A percentile compares a stretch with the other conserved stretches of the same genome.
Evolutionary conservation across 768 basidiomycete genomes (phyloP).

Genomic region (Lactarius hatsudake): DNA sequence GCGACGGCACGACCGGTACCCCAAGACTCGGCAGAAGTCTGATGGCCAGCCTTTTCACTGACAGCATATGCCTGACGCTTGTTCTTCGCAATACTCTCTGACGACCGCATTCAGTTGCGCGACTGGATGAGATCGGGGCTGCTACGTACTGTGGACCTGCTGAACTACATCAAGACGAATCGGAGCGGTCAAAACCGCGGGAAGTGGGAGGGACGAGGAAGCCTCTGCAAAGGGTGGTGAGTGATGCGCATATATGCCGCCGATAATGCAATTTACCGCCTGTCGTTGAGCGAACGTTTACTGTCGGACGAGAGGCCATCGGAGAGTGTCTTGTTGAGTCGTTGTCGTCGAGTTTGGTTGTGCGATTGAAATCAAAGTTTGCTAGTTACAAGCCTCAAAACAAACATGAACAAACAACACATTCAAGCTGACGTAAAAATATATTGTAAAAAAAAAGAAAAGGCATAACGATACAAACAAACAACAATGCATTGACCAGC

Average conservation of each 20-base stretch:
- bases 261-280: constrained; percentile 52
- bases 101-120: constrained; percentile 5
- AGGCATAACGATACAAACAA: not conserved
- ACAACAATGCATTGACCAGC: not conserved
- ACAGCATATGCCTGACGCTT: constrained; percentile 96
- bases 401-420: constrained; percentile 10
- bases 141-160: constrained; percentile 95
- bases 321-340: constrained; percentile 15
- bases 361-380: constrained; percentile 26
- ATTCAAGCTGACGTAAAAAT: not conserved
- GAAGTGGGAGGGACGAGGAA: constrained; percentile 85
- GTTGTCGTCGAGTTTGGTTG: not conserved
- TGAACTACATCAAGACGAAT: constrained; percentile 98
- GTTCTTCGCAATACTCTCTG: constrained; percentile 98
- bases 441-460: not conserved
- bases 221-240: constrained; percentile 50
- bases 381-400: constrained; percentile 27
- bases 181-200: constrained; percentile 95
- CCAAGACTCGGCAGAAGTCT: constrained; percentile 99
- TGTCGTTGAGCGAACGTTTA: constrained; percentile 72
- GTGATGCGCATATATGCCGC: constrained; percentile 2
- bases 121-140: not conserved
- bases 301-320: constrained; percentile 94
- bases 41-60: constrained; percentile 97
- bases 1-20: constrained; percentile 99